A percentile compares a stretch with the other conserved stretches of the same genome.
Conservation (phyloP, 106 monocot genomes). For the Allium cepa region DNA sequence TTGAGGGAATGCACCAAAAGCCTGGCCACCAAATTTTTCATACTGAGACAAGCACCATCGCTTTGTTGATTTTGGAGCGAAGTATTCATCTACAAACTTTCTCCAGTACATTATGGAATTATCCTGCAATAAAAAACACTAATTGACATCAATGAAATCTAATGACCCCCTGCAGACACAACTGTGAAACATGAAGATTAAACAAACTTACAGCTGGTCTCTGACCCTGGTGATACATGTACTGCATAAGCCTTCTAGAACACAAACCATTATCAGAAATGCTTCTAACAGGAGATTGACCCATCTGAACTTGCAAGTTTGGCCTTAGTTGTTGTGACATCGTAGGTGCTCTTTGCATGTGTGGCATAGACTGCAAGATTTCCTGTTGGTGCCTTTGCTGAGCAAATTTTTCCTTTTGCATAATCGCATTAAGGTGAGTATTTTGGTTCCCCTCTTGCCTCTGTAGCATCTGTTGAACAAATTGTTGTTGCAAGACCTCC, state of each 20-base stretch:
- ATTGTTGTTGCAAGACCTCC: conserved; percentile 49
- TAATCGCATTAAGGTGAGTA: conserved; percentile 63
- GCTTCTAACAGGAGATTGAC: conserved; percentile 28
- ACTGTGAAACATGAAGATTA: background rate
- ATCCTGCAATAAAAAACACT: conserved; percentile 33
- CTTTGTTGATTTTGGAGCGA: conserved; percentile 75
- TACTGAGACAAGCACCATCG: conserved; percentile 82
- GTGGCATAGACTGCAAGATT: conserved; percentile 65
- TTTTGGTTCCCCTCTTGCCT: conserved; percentile 46
- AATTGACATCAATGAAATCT: background rate
- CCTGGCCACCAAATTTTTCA: conserved; percentile 54
- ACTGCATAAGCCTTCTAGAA: conserved; percentile 76
- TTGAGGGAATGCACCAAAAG: conserved; percentile 69
- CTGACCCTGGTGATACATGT: conserved; percentile 81
- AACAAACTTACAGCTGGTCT: conserved; percentile 50
- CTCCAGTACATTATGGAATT: conserved; percentile 87
- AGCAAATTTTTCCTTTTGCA: conserved; percentile 48
- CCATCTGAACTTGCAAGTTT: conserved; percentile 33
- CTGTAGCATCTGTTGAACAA: conserved; percentile 65
- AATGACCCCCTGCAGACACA: background rate
- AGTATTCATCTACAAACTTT: conserved; percentile 85
- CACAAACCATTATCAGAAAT: conserved; percentile 63
- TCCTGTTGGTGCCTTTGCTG: conserved; percentile 59
- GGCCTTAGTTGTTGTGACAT: conserved; percentile 38
- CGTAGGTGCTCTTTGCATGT: conserved; percentile 48